Evolutionary conservation across 2,329 filamentous ascomycete genomes (phyloP), one percentile per base, ranked within the genome.

Genomic region (Trichoderma harzianum): DNA sequence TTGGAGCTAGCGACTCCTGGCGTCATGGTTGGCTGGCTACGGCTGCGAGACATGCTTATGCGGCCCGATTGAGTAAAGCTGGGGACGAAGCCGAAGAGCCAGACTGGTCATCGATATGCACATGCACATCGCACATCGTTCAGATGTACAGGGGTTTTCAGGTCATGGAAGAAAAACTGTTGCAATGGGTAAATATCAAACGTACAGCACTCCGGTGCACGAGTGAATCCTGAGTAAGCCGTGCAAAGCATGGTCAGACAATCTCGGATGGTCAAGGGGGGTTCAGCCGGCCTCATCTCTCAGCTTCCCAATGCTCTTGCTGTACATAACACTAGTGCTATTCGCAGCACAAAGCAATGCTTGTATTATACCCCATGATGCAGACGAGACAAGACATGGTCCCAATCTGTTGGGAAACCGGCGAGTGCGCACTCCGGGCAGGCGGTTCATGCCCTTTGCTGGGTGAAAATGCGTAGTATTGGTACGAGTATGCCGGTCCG

Each of bases 1-100:
- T 72, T 72, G 64, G 14, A 36, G 39, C 64, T 55, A 70, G 55
- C 21, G 47, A 60, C 69, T 51, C 69, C 62, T 12, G 18, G 28
- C 57, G 57, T 34, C 57, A 69, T 65, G 65, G 65, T 21, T 67
- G 57, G 70, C 64, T 51, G 21, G 63, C 64, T 30, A 32, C 63
- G 39, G 58, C 66, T 72, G 71, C 71, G 26, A 72, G 71, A 64
- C 71, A 69, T 72, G 71, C 71, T 51, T 72, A 26, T 72, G 58
- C 26, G 60, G 28, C 71, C 62, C 30, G 34, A 47, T 70, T 64
- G 47, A 61, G 66, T 43, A 72, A 69, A 32, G 53, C 30, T 30
- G 55, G 47, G 53, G 55, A 51, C n/a, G 57, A 61, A 60, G 39
- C 55, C 55, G 55, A 69, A 28, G 16, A 61, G 32, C n/a, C 34